phyloP scores from a whole-genome alignment of 2,329 filamentous ascomycete species.

The Alternaria brassicicola region DNA sequence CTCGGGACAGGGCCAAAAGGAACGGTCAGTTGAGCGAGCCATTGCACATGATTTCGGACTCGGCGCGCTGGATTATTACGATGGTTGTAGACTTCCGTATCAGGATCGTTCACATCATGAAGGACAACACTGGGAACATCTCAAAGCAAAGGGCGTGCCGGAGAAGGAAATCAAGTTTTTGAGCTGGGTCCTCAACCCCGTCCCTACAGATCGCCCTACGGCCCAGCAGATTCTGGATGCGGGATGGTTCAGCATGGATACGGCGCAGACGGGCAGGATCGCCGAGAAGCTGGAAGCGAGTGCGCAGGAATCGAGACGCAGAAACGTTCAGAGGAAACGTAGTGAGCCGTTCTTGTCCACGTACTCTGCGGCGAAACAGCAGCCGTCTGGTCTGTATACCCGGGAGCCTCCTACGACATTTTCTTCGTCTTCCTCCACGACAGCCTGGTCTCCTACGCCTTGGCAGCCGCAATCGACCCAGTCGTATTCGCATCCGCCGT shows the following conservation, averaged over 20 bases:
- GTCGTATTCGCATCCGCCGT: neutral
- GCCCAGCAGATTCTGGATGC: conserved; percentile 10
- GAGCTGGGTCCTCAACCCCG: conserved; percentile 13
- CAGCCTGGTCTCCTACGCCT: neutral
- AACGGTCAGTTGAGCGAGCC: conserved; percentile 9
- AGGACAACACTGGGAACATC: conserved; percentile 13
- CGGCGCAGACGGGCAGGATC: neutral
- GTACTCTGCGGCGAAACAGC: neutral
- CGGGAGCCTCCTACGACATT: neutral
- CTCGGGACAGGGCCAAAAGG: conserved; percentile 7
- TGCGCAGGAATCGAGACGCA: neutral
- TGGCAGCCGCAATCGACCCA: neutral
- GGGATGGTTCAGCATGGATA: conserved; percentile 8
- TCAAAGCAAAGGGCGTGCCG: conserved; percentile 8
- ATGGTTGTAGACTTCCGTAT: conserved; percentile 11
- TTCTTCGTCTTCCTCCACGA: neutral
- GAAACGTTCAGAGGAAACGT: neutral
- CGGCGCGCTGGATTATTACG: conserved; percentile 4
- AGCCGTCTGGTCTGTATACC: neutral
- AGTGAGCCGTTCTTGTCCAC: conserved; percentile 3
- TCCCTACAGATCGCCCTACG: conserved; percentile 10
- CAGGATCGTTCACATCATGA: conserved; percentile 9
- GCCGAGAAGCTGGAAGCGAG: neutral
- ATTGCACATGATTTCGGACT: conserved; percentile 16
- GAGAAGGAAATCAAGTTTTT: conserved; percentile 14